Percentiles rank a stretch among this genome's conserved stretches.
phyloP scores from a whole-genome alignment of 108 stramenopile genomes.

The Conticribra guillardii region DNA sequence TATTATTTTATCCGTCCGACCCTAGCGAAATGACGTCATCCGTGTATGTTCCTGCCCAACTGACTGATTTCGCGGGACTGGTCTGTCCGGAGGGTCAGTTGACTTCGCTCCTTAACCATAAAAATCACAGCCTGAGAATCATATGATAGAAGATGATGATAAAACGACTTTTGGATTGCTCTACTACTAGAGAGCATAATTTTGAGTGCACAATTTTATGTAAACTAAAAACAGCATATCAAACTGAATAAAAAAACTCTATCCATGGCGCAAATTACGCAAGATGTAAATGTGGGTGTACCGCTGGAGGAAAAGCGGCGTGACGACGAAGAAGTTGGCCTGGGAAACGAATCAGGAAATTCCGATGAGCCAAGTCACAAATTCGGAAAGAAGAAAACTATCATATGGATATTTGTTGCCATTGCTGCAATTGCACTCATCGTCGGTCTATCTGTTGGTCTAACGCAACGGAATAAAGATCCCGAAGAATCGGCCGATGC shows the following conservation, averaged over 20 bases:
- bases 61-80: no score
- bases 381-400: background rate
- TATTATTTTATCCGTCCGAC: no score
- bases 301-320: conserved; percentile 2
- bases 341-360: background rate
- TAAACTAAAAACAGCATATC: background rate
- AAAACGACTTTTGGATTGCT: no score
- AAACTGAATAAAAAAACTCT: background rate
- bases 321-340: background rate
- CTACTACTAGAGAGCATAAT: no score
- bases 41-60: no score
- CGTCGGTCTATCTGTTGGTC: conserved; percentile 19
- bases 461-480: conserved; percentile 7
- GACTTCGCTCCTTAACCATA: no score
- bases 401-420: background rate
- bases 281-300: background rate
- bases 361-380: background rate
- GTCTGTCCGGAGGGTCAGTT: no score
- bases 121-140: no score
- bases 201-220: background rate
- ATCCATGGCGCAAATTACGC: background rate
- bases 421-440: background rate
- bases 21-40: no score
- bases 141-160: no score
- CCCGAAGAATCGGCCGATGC: no score